phyloP scores from a whole-genome alignment of 1,284 basidiomycete genomes.

The Malassezia japonica region DNA sequence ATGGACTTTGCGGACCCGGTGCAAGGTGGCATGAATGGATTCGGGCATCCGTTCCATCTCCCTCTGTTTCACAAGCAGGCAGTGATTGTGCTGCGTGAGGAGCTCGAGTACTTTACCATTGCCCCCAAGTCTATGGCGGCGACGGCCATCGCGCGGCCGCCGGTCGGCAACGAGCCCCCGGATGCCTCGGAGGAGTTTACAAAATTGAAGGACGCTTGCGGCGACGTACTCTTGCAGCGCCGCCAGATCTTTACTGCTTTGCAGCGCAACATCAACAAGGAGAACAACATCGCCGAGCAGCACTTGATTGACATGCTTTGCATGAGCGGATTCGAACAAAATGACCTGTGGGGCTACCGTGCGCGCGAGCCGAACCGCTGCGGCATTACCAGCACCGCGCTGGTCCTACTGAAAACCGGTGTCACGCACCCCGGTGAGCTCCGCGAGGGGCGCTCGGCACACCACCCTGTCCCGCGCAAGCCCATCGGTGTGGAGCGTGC shows the following conservation, averaged over 20 bases:
- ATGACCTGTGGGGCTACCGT: slow-evolving; percentile 94
- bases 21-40: slow-evolving; percentile 29
- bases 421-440: slow-evolving; percentile 65
- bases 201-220: slow-evolving; percentile 51
- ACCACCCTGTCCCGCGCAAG: slow-evolving; percentile 1
- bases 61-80: slow-evolving; percentile 91
- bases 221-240: slow-evolving; percentile 75
- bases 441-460: slow-evolving; percentile 25
- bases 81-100: slow-evolving; percentile 93
- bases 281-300: slow-evolving; percentile 97
- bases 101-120: slow-evolving; percentile 96
- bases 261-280: slow-evolving; percentile 96
- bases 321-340: slow-evolving; percentile 95
- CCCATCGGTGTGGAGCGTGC: slow-evolving; percentile 16
- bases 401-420: slow-evolving; percentile 93
- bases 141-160: not conserved
- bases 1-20: slow-evolving; percentile 20
- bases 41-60: slow-evolving; percentile 19
- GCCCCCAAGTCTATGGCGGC: slow-evolving; percentile 50
- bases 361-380: slow-evolving; percentile 88
- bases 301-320: slow-evolving; percentile 99
- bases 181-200: not conserved
- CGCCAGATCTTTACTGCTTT: slow-evolving; percentile 91
- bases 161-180: slow-evolving; percentile 9
- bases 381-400: slow-evolving; percentile 93